These are phyloP conservation scores for Trichosporon faecale DNA, from an alignment of 1,284 basidiomycete genomes.

Conservation along the genomic window DNA sequence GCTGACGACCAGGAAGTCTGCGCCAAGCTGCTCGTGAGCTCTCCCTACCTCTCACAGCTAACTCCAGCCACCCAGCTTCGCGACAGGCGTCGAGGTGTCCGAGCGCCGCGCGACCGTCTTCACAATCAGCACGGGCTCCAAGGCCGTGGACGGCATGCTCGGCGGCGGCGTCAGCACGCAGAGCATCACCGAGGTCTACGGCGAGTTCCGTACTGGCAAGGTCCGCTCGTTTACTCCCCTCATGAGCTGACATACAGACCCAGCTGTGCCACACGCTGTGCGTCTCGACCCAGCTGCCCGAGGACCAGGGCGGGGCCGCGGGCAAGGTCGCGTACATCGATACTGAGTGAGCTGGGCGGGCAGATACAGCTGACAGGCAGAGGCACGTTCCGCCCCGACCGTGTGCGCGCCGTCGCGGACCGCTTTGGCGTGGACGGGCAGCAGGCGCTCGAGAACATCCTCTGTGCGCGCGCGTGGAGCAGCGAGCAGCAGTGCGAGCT, in stretches of 20 bases:
- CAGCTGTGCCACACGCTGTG: constrained; percentile 90
- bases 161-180: constrained; percentile 86
- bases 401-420: constrained; percentile 82
- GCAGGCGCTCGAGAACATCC: constrained; percentile 67
- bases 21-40: constrained; percentile 68
- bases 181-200: constrained; percentile 70
- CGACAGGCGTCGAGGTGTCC: constrained; percentile 82
- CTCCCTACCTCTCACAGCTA: neutral
- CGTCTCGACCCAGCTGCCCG: constrained; percentile 79
- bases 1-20: constrained; percentile 68
- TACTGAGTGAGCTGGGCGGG: constrained; percentile 62
- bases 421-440: constrained; percentile 82
- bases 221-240: too few species aligned
- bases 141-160: constrained; percentile 79
- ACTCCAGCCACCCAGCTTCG: constrained; percentile 74
- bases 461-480: constrained; percentile 48
- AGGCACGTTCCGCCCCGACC: constrained; percentile 90
- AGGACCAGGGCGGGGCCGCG: constrained; percentile 81
- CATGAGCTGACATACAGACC: constrained; percentile 71
- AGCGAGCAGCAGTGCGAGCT: constrained; percentile 50
- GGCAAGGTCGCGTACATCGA: constrained; percentile 94
- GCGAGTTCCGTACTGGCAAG: constrained; percentile 59
- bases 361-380: constrained; percentile 28
- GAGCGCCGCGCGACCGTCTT: constrained; percentile 76
- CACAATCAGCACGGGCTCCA: constrained; percentile 81